Evolutionary conservation across 371 early-diverging fungal genomes (phyloP), one percentile per base, ranked within the genome.

Genomic region (Mucor mucedo): DNA sequence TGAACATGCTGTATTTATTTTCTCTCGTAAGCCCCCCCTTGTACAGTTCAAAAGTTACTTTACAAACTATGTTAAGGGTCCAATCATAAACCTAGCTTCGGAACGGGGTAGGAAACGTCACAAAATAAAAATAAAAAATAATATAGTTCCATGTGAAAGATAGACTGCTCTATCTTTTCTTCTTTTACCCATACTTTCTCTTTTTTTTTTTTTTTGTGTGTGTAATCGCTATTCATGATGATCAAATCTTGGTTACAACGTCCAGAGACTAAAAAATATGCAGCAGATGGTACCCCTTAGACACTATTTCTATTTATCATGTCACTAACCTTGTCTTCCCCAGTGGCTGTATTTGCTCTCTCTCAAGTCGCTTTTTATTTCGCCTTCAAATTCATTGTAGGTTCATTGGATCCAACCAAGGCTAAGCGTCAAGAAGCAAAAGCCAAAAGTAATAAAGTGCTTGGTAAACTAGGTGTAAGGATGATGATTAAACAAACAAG

Each of bases 361-460:
- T 91, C 93, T 10, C 93, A 95, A 68, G 90, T 93, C 5, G 90
- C 89, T 1, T 89, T 95, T 62, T 95, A 89, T 73, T 92, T 88
- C 84, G 92, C 91, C 0, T 90, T 93, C 77, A 92, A 91, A 71
- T 93, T 85, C 74, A 83, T 93, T 52, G 78, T 93, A 21, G 71
- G 79, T 2, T 84, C 86, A 0, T 76, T 92, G 52, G 94, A 95
- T 80, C 94, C 94, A 14, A 68, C 76, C 28, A 84, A 82, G 62
- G 84, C 86, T 32, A 92, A 92, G 66, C 82, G 85, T 63, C 86
- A 88, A 66, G 89, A 89, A 64, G 89, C 91, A 4, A 89, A 91
- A 72, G 78, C 75, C 28, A 91, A 90, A 75, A 83, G 87, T 60
- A 77, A 78, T 40, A 82, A 86, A 65, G 87, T 92, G 5, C 73